These are phyloP conservation scores for Beta vulgaris DNA, from an alignment of 148 eudicot species.

Conservation along the genomic window DNA sequence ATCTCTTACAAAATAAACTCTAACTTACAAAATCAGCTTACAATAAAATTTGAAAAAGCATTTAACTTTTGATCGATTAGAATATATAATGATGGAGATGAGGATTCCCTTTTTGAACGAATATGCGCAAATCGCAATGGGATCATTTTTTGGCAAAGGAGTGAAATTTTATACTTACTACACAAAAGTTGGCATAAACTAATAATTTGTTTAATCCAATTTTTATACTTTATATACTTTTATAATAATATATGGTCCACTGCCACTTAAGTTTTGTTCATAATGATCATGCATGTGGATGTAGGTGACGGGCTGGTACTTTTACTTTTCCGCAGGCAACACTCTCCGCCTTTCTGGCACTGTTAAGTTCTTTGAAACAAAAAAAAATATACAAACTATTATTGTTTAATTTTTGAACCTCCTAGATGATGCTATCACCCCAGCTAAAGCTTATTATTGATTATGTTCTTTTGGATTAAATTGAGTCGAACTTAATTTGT, in stretches of 20 bases:
- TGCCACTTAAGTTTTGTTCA: not conserved
- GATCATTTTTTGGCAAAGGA: slow-evolving; percentile 1
- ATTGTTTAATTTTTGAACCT: too few species aligned
- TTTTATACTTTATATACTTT: not conserved
- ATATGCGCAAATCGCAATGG: not conserved
- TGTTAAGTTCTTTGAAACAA: not conserved
- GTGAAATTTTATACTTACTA: slow-evolving; percentile 1
- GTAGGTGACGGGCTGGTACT: not conserved
- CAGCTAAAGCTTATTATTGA: too few species aligned
- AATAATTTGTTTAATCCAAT: not conserved
- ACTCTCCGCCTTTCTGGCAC: slow-evolving; percentile 3
- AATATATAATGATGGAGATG: not conserved
- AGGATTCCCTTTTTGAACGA: not conserved
- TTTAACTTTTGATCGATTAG: not conserved
- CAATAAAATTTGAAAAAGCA: not conserved
- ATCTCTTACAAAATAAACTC: too few species aligned
- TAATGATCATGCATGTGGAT: slow-evolving; percentile 11
- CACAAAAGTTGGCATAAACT: not conserved
- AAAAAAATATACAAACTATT: too few species aligned
- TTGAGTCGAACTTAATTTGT: too few species aligned
- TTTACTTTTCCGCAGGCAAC: slow-evolving; percentile 20
- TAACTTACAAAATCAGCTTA: too few species aligned
- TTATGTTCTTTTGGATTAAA: too few species aligned
- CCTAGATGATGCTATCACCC: not conserved
- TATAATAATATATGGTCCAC: not conserved